phyloP scores from a whole-genome alignment of 306 rosid species.

The Senna siamea region DNA sequence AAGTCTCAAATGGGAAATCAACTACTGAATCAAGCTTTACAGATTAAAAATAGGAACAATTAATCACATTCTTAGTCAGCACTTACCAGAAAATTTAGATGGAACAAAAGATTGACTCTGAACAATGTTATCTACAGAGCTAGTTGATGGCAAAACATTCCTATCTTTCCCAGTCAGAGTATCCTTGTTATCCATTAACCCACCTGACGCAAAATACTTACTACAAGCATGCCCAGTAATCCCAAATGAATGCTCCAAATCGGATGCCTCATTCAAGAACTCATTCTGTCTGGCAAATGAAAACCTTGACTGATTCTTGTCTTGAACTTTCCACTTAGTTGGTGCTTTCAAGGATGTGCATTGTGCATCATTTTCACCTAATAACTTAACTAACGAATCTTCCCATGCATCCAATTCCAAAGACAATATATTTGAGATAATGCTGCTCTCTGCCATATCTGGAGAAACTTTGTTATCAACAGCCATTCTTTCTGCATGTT shows the following conservation, averaged over 20 bases:
- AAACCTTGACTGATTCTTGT: slow-evolving; percentile 58
- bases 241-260: slow-evolving; percentile 40
- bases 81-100: slow-evolving; percentile 42
- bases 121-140: slow-evolving; percentile 36
- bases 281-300: slow-evolving; percentile 57
- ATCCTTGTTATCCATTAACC: slow-evolving; percentile 38
- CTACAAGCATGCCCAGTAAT: slow-evolving; percentile 22
- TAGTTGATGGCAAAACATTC: slow-evolving; percentile 31
- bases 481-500: slow-evolving; percentile 28
- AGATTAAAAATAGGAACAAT: not conserved
- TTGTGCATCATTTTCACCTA: slow-evolving; percentile 49
- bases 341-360: slow-evolving; percentile 42
- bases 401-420: slow-evolving; percentile 55
- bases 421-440: slow-evolving; percentile 57
- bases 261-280: slow-evolving; percentile 36
- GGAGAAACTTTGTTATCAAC: slow-evolving; percentile 37
- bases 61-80: slow-evolving; percentile 28
- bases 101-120: slow-evolving; percentile 39
- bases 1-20: too few relatives aligned
- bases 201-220: slow-evolving; percentile 33
- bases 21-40: too few relatives aligned
- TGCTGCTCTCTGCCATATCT: slow-evolving; percentile 56
- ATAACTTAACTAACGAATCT: slow-evolving; percentile 51
- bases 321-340: slow-evolving; percentile 43
- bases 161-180: slow-evolving; percentile 32